These are phyloP conservation scores for Trichosporon sp. DNA, from an alignment of 1,284 basidiomycete species.

Conservation along the genomic window DNA sequence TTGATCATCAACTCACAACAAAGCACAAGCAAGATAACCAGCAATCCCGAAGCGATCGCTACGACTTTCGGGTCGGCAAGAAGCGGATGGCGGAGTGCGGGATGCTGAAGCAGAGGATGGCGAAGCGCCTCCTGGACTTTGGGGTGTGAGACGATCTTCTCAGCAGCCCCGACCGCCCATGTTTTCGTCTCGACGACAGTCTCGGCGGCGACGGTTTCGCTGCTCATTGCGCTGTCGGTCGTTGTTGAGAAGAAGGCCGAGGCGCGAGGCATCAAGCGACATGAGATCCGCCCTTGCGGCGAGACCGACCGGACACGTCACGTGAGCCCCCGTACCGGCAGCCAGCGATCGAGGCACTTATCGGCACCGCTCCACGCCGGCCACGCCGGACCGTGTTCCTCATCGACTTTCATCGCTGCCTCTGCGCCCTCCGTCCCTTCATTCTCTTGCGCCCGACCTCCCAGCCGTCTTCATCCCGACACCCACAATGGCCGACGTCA, in stretches of 20 bases:
- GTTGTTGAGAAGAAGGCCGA: background rate
- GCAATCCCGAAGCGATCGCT: conserved; percentile 28
- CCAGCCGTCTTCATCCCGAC: background rate
- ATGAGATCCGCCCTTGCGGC: too few species aligned
- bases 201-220: background rate
- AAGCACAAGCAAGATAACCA: conserved; percentile 25
- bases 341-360: background rate
- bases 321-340: background rate
- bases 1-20: conserved; percentile 17
- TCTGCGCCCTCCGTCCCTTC: background rate
- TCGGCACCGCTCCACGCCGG: conserved; percentile 2
- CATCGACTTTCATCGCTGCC: background rate
- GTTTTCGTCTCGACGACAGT: background rate
- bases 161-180: background rate
- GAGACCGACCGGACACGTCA: conserved; percentile 5
- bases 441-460: background rate
- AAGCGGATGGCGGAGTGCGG: conserved; percentile 18
- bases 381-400: too few species aligned
- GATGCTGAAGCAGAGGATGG: conserved; percentile 6
- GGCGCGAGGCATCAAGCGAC: too few species aligned
- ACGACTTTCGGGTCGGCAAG: conserved; percentile 34
- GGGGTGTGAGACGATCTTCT: conserved; percentile 8
- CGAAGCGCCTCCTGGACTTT: background rate
- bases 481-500: conserved; percentile 68
- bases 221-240: background rate